Evolutionary conservation across 2,329 filamentous ascomycete species (phyloP).

Genomic region (Penicillium nordicum): DNA sequence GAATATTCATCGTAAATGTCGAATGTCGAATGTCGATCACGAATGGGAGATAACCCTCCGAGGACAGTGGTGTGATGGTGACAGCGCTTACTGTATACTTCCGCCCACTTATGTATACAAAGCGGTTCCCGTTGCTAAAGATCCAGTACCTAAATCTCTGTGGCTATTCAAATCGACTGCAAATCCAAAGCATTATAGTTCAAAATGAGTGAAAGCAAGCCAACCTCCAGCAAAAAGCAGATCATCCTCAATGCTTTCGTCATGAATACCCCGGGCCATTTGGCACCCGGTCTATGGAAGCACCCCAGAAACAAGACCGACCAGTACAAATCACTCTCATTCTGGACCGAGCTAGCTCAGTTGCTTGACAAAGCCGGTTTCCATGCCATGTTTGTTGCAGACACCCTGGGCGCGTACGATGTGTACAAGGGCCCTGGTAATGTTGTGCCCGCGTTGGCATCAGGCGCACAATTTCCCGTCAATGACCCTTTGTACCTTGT

Average conservation of each 20-base stretch:
- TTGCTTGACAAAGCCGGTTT: slow-evolving; percentile 46
- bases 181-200: not conserved
- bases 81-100: not conserved
- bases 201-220: not conserved
- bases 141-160: not conserved
- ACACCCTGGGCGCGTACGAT: slow-evolving; percentile 44
- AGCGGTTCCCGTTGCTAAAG: not conserved
- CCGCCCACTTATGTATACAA: not conserved
- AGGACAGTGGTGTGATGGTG: not conserved
- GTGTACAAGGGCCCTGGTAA: slow-evolving; percentile 40
- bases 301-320: slow-evolving; percentile 30
- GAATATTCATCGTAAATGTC: not conserved
- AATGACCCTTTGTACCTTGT: slow-evolving; percentile 37
- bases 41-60: not conserved
- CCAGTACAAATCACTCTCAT: slow-evolving; percentile 36
- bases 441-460: slow-evolving; percentile 20
- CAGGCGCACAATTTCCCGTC: slow-evolving; percentile 39
- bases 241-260: slow-evolving; percentile 45
- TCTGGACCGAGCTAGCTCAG: slow-evolving; percentile 47
- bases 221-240: slow-evolving; percentile 23
- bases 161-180: not conserved
- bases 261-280: slow-evolving; percentile 42
- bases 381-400: slow-evolving; percentile 48
- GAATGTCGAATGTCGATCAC: not conserved
- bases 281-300: slow-evolving; percentile 37